Evolutionary conservation across 805 yeast species (phyloP), one percentile per base, ranked within the genome.

Genomic region (Nakazawaea pomicola): DNA sequence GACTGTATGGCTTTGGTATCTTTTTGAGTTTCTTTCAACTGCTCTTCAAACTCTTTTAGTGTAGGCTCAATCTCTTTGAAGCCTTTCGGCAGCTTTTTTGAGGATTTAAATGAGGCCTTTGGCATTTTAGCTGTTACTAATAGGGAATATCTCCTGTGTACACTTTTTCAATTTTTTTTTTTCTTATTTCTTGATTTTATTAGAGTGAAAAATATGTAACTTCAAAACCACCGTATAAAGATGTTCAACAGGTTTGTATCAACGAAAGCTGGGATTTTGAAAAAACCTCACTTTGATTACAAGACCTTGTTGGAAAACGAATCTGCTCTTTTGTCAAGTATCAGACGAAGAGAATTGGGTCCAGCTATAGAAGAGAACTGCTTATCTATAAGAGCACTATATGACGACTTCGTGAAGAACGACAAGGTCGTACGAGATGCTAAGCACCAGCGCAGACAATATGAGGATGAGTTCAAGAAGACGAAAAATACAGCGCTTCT

Each of bases 61-160:
- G 90, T 81, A 2, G 85, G 81, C 47, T 77, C 77, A 10, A 89
- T 71, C 49, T 78, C 79, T 3, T 70, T 74, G 55, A 72, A 88
- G 4, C 91, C 96, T 3, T 70, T 78, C 1, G 96, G 96, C 0
- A 90, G 80, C 25, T 64, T 60, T 45, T 70, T 73, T 29, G 67
- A 61, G 31, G 77, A 60, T 32, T 55, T 61, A 1, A 69, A 60
- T 44, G 55, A 60, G 39, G 66, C 57, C 39, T 68, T 71, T 12
- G 79, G 70, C 82, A 77, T 76, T 10, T 6, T 40, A 3, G 15
- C 23, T 29, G 21, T n/a, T n/a, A n/a, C n/a, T n/a, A n/a, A n/a
- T n/a, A n/a, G n/a, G n/a, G n/a, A n/a, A n/a, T n/a, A n/a, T n/a
- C n/a, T n/a, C n/a, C n/a, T n/a, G n/a, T n/a, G n/a, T n/a, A n/a